These are phyloP conservation scores for Hymenoscyphus scutula DNA, from an alignment of 2,329 filamentous ascomycete genomes.

Conservation along the genomic window DNA sequence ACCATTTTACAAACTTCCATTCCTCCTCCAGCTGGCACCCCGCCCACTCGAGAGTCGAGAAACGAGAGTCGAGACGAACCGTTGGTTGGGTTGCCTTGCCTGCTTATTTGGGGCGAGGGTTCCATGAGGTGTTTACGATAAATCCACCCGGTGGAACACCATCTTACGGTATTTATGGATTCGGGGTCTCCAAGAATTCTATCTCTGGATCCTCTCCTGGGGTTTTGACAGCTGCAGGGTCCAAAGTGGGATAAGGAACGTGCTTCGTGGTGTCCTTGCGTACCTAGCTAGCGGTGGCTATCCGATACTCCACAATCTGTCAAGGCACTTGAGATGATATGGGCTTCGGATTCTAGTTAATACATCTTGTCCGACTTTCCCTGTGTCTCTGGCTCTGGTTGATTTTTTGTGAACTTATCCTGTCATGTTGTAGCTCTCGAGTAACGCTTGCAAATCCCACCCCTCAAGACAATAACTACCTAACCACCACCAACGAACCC, in stretches of 20 bases:
- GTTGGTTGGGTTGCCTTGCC: no score
- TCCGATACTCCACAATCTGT: background rate
- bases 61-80: slow-evolving; percentile 1
- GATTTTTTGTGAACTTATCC: background rate
- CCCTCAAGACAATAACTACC: background rate
- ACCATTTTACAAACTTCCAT: no score
- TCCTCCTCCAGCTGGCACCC: no score
- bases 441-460: background rate
- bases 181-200: slow-evolving; percentile 1
- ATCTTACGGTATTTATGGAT: slow-evolving; percentile 1
- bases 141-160: background rate
- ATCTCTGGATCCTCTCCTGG: slow-evolving; percentile 4
- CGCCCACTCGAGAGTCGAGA: no score
- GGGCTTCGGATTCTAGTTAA: background rate
- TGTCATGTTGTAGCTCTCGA: background rate
- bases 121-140: background rate
- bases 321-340: background rate
- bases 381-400: background rate
- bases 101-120: background rate
- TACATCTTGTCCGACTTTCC: slow-evolving; percentile 6
- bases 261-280: background rate
- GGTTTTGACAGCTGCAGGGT: slow-evolving; percentile 6
- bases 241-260: slow-evolving; percentile 10
- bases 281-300: slow-evolving; percentile 4
- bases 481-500: background rate